Percentiles rank a stretch among this genome's conserved stretches.
Evolutionary conservation across 208 protist species (phyloP).

Genomic region (Leishmania mexicana): DNA sequence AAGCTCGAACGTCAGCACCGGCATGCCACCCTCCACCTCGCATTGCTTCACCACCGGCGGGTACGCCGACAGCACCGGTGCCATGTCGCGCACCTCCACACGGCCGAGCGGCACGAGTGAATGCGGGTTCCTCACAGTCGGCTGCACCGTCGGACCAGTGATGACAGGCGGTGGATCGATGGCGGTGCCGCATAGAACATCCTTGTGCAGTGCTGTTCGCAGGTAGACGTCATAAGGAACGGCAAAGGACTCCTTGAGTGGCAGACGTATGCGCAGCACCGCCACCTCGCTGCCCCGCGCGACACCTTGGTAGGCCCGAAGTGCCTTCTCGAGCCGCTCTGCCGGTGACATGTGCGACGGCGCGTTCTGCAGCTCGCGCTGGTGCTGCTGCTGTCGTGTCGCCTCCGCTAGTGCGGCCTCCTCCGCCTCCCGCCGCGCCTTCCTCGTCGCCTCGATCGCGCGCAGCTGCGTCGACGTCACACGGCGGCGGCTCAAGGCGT

Average conservation of each 20-base stretch:
- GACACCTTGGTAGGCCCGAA: constrained; percentile 55
- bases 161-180: constrained; percentile 35
- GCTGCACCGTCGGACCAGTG: constrained; percentile 7
- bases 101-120: constrained; percentile 64
- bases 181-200: constrained; percentile 75
- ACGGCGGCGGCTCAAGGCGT: constrained; percentile 60
- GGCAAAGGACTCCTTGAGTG: constrained; percentile 47
- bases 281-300: constrained; percentile 44
- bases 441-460: constrained; percentile 47
- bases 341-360: constrained; percentile 25
- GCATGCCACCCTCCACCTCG: constrained; percentile 82
- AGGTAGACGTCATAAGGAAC: constrained; percentile 73
- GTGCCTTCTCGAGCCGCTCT: constrained; percentile 41
- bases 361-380: constrained; percentile 22
- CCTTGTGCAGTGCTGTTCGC: constrained; percentile 82
- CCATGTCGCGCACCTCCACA: constrained; percentile 65
- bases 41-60: constrained; percentile 82
- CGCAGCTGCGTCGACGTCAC: constrained; percentile 71
- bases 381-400: constrained; percentile 21
- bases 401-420: constrained; percentile 18
- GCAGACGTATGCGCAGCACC: constrained; percentile 69
- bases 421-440: constrained; percentile 23
- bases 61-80: constrained; percentile 40
- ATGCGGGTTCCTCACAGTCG: constrained; percentile 38
- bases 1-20: constrained; percentile 64